Conservation (phyloP, 2,329 filamentous ascomycete species). For the Ilyonectria mors-panacis region DNA sequence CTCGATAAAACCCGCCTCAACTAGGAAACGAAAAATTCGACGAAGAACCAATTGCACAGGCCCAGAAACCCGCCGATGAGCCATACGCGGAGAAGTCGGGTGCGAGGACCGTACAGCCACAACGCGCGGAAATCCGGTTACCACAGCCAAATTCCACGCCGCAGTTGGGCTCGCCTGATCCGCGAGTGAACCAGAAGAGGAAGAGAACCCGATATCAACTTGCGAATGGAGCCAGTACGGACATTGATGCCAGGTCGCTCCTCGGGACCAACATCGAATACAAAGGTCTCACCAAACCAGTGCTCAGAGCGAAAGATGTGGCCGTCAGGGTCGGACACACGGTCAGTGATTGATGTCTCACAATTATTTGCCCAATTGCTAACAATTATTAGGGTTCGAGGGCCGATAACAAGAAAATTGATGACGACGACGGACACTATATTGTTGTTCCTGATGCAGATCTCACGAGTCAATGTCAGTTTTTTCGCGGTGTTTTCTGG, state of each 20-base stretch:
- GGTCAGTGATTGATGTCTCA: neutral
- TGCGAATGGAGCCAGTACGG: neutral
- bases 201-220: slow-evolving; percentile 8
- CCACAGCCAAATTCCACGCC: neutral
- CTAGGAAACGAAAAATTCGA: slow-evolving; percentile 7
- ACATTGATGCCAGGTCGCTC: neutral
- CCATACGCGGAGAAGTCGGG: neutral
- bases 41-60: neutral
- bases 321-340: slow-evolving; percentile 4
- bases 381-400: slow-evolving; percentile 52
- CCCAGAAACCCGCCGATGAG: neutral
- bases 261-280: slow-evolving; percentile 7
- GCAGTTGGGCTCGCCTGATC: neutral
- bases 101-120: neutral
- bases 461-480: slow-evolving; percentile 89
- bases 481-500: slow-evolving; percentile 41
- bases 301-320: slow-evolving; percentile 6
- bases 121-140: neutral
- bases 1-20: neutral
- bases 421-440: slow-evolving; percentile 98
- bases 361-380: neutral
- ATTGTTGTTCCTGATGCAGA: slow-evolving; percentile 90
- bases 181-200: slow-evolving; percentile 8
- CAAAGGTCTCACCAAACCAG: neutral
- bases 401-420: slow-evolving; percentile 77